A percentile compares a stretch with the other conserved stretches of the same genome.
phyloP scores from a whole-genome alignment of 2,329 filamentous ascomycete genomes.

The Cladophialophora immunda region DNA sequence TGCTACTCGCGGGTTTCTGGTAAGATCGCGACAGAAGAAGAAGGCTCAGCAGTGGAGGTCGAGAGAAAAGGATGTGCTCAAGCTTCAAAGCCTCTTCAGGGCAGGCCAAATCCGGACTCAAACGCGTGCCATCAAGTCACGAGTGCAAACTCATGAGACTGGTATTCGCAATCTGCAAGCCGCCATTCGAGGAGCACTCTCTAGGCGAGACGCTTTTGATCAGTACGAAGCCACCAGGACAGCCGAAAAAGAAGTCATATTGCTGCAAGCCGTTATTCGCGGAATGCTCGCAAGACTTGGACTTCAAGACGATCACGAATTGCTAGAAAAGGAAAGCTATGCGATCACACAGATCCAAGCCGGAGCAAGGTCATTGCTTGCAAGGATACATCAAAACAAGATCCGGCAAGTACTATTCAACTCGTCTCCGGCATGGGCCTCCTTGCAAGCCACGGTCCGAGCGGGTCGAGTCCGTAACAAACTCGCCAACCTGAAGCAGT shows the following conservation, averaged over 20 bases:
- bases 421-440: slow-evolving; percentile 51
- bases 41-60: slow-evolving; percentile 74
- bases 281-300: slow-evolving; percentile 53
- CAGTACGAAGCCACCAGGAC: slow-evolving; percentile 70
- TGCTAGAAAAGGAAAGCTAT: slow-evolving; percentile 42
- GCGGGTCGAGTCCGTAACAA: slow-evolving; percentile 48
- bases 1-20: slow-evolving; percentile 76
- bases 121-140: slow-evolving; percentile 52
- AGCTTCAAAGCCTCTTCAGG: slow-evolving; percentile 83
- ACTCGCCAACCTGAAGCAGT: slow-evolving; percentile 45
- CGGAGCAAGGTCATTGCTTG: slow-evolving; percentile 44
- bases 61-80: slow-evolving; percentile 75
- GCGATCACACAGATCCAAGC: slow-evolving; percentile 58
- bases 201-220: slow-evolving; percentile 51
- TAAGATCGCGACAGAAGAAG: slow-evolving; percentile 69
- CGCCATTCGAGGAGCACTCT: slow-evolving; percentile 60
- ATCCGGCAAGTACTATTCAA: slow-evolving; percentile 53
- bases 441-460: slow-evolving; percentile 57
- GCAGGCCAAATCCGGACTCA: slow-evolving; percentile 54
- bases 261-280: slow-evolving; percentile 71
- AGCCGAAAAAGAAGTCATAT: slow-evolving; percentile 69
- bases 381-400: slow-evolving; percentile 51
- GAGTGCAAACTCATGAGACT: slow-evolving; percentile 51
- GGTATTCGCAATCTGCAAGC: slow-evolving; percentile 63
- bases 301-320: slow-evolving; percentile 27